Conservation (phyloP, 768 basidiomycete genomes). For the Gymnopilus junonius region DNA sequence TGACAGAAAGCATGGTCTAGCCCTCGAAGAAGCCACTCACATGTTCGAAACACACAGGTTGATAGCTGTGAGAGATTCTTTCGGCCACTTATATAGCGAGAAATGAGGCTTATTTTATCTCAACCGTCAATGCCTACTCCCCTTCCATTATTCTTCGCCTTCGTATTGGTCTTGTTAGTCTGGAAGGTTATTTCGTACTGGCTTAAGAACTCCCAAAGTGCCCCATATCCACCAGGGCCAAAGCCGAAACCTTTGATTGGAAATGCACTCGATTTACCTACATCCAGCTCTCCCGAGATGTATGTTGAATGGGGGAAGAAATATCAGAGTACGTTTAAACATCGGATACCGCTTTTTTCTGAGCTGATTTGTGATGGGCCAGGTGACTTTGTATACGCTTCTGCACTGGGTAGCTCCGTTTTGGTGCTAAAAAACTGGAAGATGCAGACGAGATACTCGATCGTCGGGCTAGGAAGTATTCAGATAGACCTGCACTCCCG, state of each 20-base stretch:
- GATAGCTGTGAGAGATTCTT: too few relatives aligned
- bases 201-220: background rate
- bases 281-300: background rate
- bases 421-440: conserved; percentile 2
- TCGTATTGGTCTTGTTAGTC: background rate
- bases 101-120: background rate
- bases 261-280: conserved; percentile 9
- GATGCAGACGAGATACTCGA: conserved; percentile 11
- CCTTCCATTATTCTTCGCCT: background rate
- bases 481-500: conserved; percentile 1
- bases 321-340: conserved; percentile 2
- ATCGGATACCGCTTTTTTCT: background rate
- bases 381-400: conserved; percentile 5
- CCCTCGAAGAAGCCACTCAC: too few relatives aligned
- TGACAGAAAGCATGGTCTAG: too few relatives aligned
- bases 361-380: background rate
- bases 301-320: conserved; percentile 12
- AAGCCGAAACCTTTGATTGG: conserved; percentile 6
- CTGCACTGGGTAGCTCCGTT: conserved; percentile 1
- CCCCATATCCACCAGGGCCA: conserved; percentile 12
- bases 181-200: background rate
- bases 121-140: background rate
- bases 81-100: too few relatives aligned
- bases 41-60: too few relatives aligned
- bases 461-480: conserved; percentile 1